These are phyloP conservation scores for Xylaria longipes DNA, from an alignment of 495 filamentous ascomycete species.

Conservation along the genomic window DNA sequence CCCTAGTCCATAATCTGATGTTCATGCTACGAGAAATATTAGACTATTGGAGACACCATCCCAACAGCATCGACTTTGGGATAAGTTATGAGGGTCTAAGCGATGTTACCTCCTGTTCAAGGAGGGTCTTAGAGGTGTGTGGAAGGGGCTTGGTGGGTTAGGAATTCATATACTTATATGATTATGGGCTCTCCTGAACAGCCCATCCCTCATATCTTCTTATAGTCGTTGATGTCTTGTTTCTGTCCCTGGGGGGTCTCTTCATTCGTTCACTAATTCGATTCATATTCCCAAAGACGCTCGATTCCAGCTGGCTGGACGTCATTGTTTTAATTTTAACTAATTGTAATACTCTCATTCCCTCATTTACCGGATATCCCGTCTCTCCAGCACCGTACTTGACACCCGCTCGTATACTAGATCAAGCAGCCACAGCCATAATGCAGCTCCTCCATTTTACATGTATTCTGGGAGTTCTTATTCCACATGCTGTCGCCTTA, in stretches of 20 bases:
- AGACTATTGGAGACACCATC: constrained; percentile 1
- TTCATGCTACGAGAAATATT: neutral
- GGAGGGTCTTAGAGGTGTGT: neutral
- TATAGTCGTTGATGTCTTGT: neutral
- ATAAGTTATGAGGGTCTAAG: neutral
- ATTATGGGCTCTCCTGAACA: neutral
- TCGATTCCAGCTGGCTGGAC: constrained; percentile 27
- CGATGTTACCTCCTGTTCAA: constrained; percentile 14
- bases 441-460: constrained; percentile 33
- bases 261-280: constrained; percentile 8
- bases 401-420: neutral
- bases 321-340: constrained; percentile 30
- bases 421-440: neutral
- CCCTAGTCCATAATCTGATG: constrained; percentile 11
- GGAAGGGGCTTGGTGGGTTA: neutral
- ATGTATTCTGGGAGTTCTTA: constrained; percentile 34
- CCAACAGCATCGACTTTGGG: neutral
- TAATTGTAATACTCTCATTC: constrained; percentile 26
- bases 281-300: neutral
- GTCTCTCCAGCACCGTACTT: neutral
- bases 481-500: constrained; percentile 40
- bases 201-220: neutral
- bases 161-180: constrained; percentile 12
- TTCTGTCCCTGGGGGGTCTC: neutral
- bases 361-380: neutral